Evolutionary conservation across 106 monocot genomes (phyloP).

Genomic region (Dioscorea zingiberensis): DNA sequence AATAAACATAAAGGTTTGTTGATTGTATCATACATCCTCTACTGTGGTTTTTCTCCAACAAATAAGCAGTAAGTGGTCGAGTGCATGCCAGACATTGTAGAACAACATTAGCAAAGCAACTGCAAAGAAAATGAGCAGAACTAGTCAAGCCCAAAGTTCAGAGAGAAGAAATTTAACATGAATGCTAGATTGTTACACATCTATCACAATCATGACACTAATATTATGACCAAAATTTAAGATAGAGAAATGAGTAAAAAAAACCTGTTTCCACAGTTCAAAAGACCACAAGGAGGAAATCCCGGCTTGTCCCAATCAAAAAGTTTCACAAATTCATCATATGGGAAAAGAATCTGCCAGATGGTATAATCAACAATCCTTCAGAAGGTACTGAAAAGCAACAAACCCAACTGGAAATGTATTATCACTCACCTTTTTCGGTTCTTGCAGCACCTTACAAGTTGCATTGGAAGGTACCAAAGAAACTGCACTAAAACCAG

Average conservation of each 20-base stretch:
- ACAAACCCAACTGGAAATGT: conserved; percentile 3
- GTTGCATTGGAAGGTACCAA: conserved; percentile 53
- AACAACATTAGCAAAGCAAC: conserved; percentile 97
- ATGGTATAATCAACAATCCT: conserved; percentile 1
- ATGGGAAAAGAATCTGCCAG: conserved; percentile 81
- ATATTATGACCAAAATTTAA: no score
- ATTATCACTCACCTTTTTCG: conserved; percentile 41
- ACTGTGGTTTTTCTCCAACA: conserved; percentile 66
- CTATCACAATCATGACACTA: no score
- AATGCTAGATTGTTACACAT: no score
- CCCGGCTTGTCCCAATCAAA: conserved; percentile 72
- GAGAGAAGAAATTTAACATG: no score
- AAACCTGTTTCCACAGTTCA: conserved; percentile 94
- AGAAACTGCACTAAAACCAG: conserved; percentile 39
- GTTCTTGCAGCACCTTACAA: conserved; percentile 35
- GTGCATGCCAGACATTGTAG: conserved; percentile 86
- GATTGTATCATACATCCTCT: conserved; percentile 46
- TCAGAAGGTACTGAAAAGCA: neutral
- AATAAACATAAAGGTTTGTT: no score
- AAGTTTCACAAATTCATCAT: conserved; percentile 89
- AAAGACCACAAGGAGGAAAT: conserved; percentile 85
- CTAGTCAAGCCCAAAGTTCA: neutral
- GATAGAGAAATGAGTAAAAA: neutral
- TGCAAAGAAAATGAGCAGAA: conserved; percentile 13
- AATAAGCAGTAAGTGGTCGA: conserved; percentile 78